phyloP scores from a whole-genome alignment of 73 alveolate genomes.

The Vitrella brassicaformis region DNA sequence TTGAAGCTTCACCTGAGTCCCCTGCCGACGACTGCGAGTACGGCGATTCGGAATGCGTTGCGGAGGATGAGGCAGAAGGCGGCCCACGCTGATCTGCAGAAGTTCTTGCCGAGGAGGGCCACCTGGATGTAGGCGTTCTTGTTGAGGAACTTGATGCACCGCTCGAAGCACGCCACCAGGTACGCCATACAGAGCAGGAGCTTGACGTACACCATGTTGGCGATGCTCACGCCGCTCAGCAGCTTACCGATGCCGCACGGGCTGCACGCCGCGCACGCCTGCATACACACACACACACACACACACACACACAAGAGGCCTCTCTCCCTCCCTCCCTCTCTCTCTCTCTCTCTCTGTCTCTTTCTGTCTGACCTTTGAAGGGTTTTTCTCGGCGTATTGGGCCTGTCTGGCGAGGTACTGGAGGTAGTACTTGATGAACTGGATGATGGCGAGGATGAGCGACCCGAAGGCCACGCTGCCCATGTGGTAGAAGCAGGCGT shows the following conservation, averaged over 20 bases:
- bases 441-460: slow-evolving; percentile 77
- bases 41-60: slow-evolving; percentile 68
- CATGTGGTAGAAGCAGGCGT: slow-evolving; percentile 71
- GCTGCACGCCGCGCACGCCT: too few species aligned
- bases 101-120: slow-evolving; percentile 27
- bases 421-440: slow-evolving; percentile 66
- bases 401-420: slow-evolving; percentile 14
- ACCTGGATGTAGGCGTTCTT: slow-evolving; percentile 79
- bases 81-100: slow-evolving; percentile 61
- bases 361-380: too few species aligned
- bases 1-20: too few species aligned
- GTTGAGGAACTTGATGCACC: slow-evolving; percentile 39
- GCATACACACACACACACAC: too few species aligned
- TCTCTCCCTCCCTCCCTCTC: too few species aligned
- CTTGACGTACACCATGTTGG: too few species aligned
- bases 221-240: too few species aligned
- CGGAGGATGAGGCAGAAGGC: slow-evolving; percentile 75
- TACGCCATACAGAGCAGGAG: not conserved
- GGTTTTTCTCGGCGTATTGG: too few species aligned
- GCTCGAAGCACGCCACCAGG: slow-evolving; percentile 31
- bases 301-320: too few species aligned
- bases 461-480: slow-evolving; percentile 91
- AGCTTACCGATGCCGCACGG: too few species aligned
- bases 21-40: slow-evolving; percentile 64
- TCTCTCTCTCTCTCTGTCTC: too few species aligned